Evolutionary conservation across 2,329 filamentous ascomycete genomes (phyloP).

Genomic region (Aspergillus sp.): DNA sequence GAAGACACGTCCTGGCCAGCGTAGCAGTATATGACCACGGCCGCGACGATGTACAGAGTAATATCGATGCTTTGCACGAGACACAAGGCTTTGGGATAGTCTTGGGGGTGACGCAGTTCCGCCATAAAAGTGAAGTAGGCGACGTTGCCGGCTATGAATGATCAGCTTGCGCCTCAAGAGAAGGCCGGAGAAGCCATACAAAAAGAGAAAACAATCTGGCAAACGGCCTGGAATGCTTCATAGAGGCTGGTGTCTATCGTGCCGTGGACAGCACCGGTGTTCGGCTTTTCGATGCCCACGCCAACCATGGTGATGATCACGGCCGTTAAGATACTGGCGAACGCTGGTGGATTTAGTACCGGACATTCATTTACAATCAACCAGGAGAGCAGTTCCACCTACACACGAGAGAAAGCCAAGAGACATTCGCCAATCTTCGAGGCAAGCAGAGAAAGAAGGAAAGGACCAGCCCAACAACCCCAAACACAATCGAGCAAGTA

Average conservation of each 20-base stretch:
- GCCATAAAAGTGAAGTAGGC: constrained; percentile 58
- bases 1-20: constrained; percentile 52
- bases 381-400: neutral
- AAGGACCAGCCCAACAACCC: constrained; percentile 48
- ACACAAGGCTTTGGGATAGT: constrained; percentile 54
- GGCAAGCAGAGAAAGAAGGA: constrained; percentile 51
- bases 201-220: constrained; percentile 63
- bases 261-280: constrained; percentile 21
- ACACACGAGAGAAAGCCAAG: constrained; percentile 50
- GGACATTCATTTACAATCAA: neutral
- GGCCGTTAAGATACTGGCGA: constrained; percentile 53
- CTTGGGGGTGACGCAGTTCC: constrained; percentile 52
- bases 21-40: constrained; percentile 58
- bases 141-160: constrained; percentile 50
- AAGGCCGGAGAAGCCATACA: constrained; percentile 34
- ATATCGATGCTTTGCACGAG: constrained; percentile 51
- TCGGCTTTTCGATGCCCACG: constrained; percentile 45
- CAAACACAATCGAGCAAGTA: constrained; percentile 54
- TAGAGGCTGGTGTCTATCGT: constrained; percentile 38
- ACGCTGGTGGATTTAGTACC: constrained; percentile 29
- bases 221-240: constrained; percentile 50
- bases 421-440: constrained; percentile 52
- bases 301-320: constrained; percentile 58
- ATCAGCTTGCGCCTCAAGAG: constrained; percentile 44
- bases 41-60: constrained; percentile 55